Conservation (phyloP, 345 rosid genomes). For the Acer campestre region DNA sequence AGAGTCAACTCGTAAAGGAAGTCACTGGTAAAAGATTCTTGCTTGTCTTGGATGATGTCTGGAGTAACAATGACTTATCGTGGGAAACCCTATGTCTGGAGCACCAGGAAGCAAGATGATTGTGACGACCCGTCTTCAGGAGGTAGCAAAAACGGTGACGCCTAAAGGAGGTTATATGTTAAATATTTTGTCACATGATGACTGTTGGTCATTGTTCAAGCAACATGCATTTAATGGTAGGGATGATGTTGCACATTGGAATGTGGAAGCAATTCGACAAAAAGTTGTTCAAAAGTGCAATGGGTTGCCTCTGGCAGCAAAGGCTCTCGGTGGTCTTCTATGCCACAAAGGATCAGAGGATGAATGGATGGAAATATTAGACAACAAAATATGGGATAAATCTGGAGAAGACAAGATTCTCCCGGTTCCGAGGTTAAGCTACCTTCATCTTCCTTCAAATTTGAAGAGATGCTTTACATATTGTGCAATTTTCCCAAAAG, state of each 20-base stretch:
- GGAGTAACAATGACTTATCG: constrained; percentile 12
- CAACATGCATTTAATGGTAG: constrained; percentile 12
- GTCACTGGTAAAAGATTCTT: constrained; percentile 12
- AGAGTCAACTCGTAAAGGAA: background rate
- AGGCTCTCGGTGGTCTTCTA: constrained; percentile 12
- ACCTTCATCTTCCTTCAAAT: background rate
- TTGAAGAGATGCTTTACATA: background rate
- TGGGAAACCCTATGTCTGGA: constrained; percentile 15
- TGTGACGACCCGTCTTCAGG: constrained; percentile 21
- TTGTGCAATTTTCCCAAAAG: background rate
- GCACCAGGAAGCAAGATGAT: constrained; percentile 15
- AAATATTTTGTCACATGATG: constrained; percentile 1
- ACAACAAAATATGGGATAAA: background rate
- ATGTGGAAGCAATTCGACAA: background rate
- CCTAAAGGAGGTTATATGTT: background rate
- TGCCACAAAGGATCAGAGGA: background rate
- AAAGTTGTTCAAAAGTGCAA: constrained; percentile 18
- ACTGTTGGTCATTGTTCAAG: constrained; percentile 19
- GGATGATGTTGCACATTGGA: background rate
- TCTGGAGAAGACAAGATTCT: background rate
- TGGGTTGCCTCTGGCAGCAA: constrained; percentile 21
- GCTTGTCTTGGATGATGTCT: constrained; percentile 30
- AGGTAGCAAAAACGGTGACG: constrained; percentile 11
- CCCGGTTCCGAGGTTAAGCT: background rate
- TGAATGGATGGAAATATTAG: background rate